phyloP scores from a whole-genome alignment of 352 stramenopile species.

The Ophiocytium majus region DNA sequence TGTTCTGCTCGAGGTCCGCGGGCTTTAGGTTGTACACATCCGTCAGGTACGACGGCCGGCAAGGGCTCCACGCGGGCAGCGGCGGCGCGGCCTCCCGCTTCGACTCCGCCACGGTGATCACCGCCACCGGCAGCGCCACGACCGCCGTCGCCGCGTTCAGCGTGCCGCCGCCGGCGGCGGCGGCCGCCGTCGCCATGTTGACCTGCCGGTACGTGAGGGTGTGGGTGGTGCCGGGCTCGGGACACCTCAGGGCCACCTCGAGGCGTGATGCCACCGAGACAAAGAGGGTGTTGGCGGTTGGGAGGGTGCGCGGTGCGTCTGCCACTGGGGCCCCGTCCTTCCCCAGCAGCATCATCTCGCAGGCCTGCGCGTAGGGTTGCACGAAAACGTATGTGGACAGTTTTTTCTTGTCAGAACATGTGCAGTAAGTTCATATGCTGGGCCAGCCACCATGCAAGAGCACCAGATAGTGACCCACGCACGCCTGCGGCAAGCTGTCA shows the following conservation, averaged over 20 bases:
- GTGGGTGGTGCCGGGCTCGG: background rate
- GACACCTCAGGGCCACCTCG: background rate
- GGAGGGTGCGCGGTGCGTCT: slow-evolving; percentile 33
- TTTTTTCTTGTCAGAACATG: too few relatives aligned
- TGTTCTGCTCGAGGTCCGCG: too few relatives aligned
- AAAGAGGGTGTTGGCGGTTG: slow-evolving; percentile 13
- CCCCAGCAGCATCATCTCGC: slow-evolving; percentile 40
- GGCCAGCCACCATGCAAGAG: too few relatives aligned
- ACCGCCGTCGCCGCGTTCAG: too few relatives aligned
- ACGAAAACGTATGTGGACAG: too few relatives aligned
- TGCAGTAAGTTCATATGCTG: too few relatives aligned
- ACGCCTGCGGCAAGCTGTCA: too few relatives aligned
- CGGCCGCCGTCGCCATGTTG: background rate
- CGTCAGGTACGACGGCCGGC: background rate
- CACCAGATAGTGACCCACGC: too few relatives aligned
- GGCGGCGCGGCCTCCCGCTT: background rate
- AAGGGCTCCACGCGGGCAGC: background rate
- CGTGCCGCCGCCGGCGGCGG: too few relatives aligned
- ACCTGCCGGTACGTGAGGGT: slow-evolving; percentile 6
- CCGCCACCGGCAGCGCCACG: background rate
- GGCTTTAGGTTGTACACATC: background rate
- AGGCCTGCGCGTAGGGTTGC: too few relatives aligned
- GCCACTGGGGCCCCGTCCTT: slow-evolving; percentile 49
- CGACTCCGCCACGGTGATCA: background rate
- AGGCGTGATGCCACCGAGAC: background rate